Base-by-base conservation (phyloP, 73 alveolate genomes). In the Paramecium primaurelia region DNA sequence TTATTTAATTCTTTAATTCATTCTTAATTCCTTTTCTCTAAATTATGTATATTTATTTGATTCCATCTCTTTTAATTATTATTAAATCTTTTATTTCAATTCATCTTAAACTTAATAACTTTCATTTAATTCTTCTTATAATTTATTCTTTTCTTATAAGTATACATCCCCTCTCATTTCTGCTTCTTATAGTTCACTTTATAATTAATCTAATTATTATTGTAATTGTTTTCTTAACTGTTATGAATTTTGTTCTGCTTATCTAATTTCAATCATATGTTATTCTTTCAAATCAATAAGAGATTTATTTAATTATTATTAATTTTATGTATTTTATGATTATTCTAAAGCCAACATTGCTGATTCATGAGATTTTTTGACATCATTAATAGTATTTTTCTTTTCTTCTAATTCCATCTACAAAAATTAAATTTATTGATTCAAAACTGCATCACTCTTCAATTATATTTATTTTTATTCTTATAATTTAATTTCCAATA, bases 361-460 rank as follows among this genome's bases (percentile, higher is more conserved):
- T 25, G 45, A 77, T 18, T 77, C 90, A 77, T 77, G 90, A 10
- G 90, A 77, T 77, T 77, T 77, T 60, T 77, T 77, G 18, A 77
- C 6, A 77, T 77, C 90, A 26, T 25, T 40, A 0, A 77, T 77
- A 37, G 90, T 30, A 18, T 77, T 22, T 47, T 40, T 77, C 71
- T 77, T 77, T n/a, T 77, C 90, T 77, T 77, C 69, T 25, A 77
- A 40, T 47, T 77, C 90, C 90, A 77, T 77, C 28, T 77, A 77
- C 25, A 77, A 77, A 22, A 77, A 77, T 77, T 42, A 10, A 10
- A 77, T 44, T n/a, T 77, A 40, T 77, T 77, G 54, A 77, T 37
- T 40, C 28, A 77, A 34, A 1, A 77, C 71, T 42, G 90, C 90
- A 40, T 77, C 69, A 30, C 54, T 22, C 28, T 77, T 77, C 28